Base-by-base conservation (phyloP, 768 basidiomycete genomes). In the Podaxis pistillaris region DNA sequence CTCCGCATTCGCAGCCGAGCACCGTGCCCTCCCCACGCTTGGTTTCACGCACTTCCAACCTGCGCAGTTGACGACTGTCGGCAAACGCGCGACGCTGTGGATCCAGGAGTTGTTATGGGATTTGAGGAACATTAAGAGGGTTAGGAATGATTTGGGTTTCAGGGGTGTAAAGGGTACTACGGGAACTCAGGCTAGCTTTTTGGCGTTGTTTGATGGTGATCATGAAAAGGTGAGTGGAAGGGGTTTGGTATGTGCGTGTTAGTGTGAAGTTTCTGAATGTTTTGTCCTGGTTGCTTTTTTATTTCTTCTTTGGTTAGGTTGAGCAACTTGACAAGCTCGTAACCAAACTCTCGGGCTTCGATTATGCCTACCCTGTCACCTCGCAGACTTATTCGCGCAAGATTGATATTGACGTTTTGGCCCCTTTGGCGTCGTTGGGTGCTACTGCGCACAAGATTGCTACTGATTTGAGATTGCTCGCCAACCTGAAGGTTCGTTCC, bases 11-110 rank as follows among this genome's bases (percentile, higher is more conserved):
- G 95, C 97, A 6, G 79, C 83, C 41, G 82, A 95, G 69, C 89
- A 98, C 73, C 87, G 88, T 51, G 92, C 87, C 63, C 85, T 98
- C 41, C 95, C 97, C 0, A 94, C 96, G 0, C 84, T 99, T 36
- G 97, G 97, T 1, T 99, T 96, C 79, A 99, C 97, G 4, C 97
- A 99, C 74, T 99, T 95, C 81, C 97, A 99, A 75, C 96, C 97
- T 3, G 97, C 97, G 6, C 97, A 99, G 77, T 81, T 98, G 63
- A 98, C 96, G 0, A 99, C 97, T 2, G 96, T 99, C 30, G 97
- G 97, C 5, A 99, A 99, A 78, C 86, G 97, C 6, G 89, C 95
- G 0, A 97, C 95, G 0, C 78, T 98, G 28, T 99, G 97, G 97
- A 87, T 98, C 41, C 96, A 99, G 86, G 97, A 99, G 70, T 83